phyloP scores from a whole-genome alignment of 2,329 filamentous ascomycete species.

The Coniochaeta prunicola region DNA sequence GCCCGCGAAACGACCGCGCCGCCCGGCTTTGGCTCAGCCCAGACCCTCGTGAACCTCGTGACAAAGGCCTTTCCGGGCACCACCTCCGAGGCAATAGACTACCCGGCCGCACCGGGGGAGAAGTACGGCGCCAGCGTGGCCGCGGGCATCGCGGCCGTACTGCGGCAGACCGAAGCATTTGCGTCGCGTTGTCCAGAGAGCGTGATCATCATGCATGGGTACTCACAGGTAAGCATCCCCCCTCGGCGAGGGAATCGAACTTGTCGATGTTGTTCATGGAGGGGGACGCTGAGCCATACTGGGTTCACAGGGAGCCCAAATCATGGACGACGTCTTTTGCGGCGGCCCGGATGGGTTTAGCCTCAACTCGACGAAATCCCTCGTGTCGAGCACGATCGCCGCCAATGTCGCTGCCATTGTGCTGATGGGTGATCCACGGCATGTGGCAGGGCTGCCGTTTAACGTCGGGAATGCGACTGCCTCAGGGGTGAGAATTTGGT shows the following conservation, averaged over 20 bases:
- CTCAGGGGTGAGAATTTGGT: conserved; percentile 38
- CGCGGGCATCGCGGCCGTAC: conserved; percentile 45
- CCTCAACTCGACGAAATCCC: conserved; percentile 35
- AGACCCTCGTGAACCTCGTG: conserved; percentile 36
- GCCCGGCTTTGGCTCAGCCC: conserved; percentile 35
- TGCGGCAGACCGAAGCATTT: conserved; percentile 36
- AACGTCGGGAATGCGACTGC: conserved; percentile 51
- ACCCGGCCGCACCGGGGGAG: conserved; percentile 39
- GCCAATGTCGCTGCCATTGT: conserved; percentile 49
- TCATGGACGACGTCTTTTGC: conserved; percentile 51
- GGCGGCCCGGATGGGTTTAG: conserved; percentile 46
- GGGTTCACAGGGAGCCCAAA: conserved; percentile 45
- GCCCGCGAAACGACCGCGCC: conserved; percentile 41
- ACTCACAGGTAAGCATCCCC: conserved; percentile 43
- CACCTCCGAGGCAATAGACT: conserved; percentile 38
- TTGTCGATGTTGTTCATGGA: neutral
- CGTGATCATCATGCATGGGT: conserved; percentile 51
- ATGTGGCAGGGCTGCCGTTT: conserved; percentile 42
- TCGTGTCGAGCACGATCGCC: conserved; percentile 34
- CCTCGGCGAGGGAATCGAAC: neutral
- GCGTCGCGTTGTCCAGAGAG: conserved; percentile 44
- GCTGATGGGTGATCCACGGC: conserved; percentile 53
- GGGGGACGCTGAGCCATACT: neutral
- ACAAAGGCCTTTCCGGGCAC: conserved; percentile 29
- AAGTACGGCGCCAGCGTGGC: conserved; percentile 45